A percentile compares a stretch with the other conserved stretches of the same genome.
Conservation (phyloP, 1,284 basidiomycete species). For the Leccinum huronense region DNA sequence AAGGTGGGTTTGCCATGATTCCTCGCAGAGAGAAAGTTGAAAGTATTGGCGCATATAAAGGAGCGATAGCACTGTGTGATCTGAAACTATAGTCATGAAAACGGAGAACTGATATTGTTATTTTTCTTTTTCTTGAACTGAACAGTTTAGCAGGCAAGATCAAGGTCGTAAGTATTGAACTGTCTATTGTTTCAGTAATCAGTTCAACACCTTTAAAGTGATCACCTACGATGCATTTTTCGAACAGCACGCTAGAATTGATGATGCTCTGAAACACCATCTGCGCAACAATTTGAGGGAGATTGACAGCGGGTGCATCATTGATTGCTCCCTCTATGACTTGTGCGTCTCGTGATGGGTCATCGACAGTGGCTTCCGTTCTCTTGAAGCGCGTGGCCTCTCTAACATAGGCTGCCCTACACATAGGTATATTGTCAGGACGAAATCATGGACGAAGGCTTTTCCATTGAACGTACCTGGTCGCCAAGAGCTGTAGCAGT, state of each 20-base stretch:
- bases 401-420: slow-evolving; percentile 23
- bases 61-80: background rate
- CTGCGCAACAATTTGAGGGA: slow-evolving; percentile 25
- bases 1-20: background rate
- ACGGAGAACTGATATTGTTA: background rate
- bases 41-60: background rate
- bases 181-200: slow-evolving; percentile 9
- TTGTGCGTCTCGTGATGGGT: slow-evolving; percentile 17
- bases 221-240: slow-evolving; percentile 23
- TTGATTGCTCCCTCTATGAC: slow-evolving; percentile 24
- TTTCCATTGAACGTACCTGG: slow-evolving; percentile 13
- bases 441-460: background rate
- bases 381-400: slow-evolving; percentile 28
- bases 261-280: slow-evolving; percentile 20
- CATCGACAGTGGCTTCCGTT: slow-evolving; percentile 15
- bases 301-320: slow-evolving; percentile 17
- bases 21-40: background rate
- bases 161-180: slow-evolving; percentile 18
- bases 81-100: no score
- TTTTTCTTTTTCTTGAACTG: background rate
- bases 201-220: background rate
- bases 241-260: slow-evolving; percentile 22
- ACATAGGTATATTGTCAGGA: background rate
- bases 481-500: slow-evolving; percentile 20
- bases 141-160: background rate